Conservation (phyloP, 768 basidiomycete genomes). For the Rhodotorula graminis region DNA sequence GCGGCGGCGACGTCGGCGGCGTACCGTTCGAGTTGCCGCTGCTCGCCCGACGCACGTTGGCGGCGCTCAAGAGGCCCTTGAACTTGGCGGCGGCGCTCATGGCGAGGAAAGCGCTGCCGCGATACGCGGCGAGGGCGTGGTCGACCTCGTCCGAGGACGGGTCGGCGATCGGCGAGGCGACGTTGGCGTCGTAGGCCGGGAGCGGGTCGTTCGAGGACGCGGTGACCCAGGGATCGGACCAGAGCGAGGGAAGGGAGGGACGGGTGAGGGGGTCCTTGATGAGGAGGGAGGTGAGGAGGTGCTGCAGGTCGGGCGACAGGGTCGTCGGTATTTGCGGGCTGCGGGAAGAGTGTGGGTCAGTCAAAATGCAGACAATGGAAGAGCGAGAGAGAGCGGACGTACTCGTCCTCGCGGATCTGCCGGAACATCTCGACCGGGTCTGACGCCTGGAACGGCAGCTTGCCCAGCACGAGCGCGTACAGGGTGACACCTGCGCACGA, state of each 20-base stretch:
- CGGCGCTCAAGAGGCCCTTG: slow-evolving; percentile 15
- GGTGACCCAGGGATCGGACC: slow-evolving; percentile 34
- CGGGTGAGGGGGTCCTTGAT: slow-evolving; percentile 8
- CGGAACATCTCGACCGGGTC: slow-evolving; percentile 39
- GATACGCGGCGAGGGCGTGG: slow-evolving; percentile 19
- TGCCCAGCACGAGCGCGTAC: slow-evolving; percentile 39
- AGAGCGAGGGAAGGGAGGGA: slow-evolving; percentile 20
- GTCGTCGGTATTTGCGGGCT: slow-evolving; percentile 2
- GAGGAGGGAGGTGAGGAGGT: slow-evolving; percentile 16
- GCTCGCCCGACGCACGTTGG: slow-evolving; percentile 1
- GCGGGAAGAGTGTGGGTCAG: neutral
- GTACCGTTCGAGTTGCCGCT: neutral
- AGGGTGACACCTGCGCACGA: slow-evolving; percentile 28
- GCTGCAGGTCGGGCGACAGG: slow-evolving; percentile 1
- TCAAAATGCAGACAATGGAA: neutral
- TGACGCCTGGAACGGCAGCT: slow-evolving; percentile 31
- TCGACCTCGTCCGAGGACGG: slow-evolving; percentile 28
- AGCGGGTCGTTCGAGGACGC: neutral
- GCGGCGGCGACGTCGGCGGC: neutral
- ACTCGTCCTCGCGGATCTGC: slow-evolving; percentile 34
- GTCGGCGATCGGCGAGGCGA: slow-evolving; percentile 17
- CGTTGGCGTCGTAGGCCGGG: slow-evolving; percentile 32
- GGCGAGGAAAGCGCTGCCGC: slow-evolving; percentile 19
- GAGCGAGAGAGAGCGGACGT: neutral
- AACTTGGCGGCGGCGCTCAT: slow-evolving; percentile 30